Evolutionary conservation across 2,329 filamentous ascomycete genomes (phyloP).

Genomic region (Ophiostoma novo-ulmi): DNA sequence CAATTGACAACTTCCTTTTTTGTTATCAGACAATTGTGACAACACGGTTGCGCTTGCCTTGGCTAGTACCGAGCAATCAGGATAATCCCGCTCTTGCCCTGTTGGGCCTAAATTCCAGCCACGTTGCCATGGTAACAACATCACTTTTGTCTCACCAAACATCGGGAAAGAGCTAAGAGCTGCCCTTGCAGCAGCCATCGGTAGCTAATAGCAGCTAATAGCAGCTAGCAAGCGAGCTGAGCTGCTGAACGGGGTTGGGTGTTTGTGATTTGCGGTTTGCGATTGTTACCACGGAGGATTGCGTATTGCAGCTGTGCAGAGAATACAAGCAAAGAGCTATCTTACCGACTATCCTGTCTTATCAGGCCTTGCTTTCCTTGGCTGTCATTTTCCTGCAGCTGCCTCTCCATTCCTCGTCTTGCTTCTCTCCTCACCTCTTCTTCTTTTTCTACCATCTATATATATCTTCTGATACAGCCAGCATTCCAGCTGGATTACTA

Average conservation of each 20-base stretch:
- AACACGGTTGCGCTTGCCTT: neutral
- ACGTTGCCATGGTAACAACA: constrained; percentile 22
- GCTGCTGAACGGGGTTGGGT: neutral
- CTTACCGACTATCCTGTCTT: neutral
- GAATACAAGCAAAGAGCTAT: constrained; percentile 1
- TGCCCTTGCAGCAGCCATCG: neutral
- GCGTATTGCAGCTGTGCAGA: neutral
- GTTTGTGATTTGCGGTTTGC: too few species aligned
- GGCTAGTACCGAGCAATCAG: neutral
- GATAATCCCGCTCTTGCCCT: constrained; percentile 16
- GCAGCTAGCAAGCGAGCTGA: neutral
- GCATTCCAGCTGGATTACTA: neutral
- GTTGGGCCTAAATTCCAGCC: constrained; percentile 8
- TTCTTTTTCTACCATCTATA: neutral
- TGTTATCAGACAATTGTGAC: neutral
- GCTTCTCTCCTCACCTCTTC: neutral
- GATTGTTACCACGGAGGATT: too few species aligned
- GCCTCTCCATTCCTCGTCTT: neutral
- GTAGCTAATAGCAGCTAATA: neutral
- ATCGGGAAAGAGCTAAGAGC: constrained; percentile 1
- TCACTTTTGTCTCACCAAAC: constrained; percentile 15
- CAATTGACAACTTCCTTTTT: neutral
- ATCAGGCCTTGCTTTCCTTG: constrained; percentile 3
- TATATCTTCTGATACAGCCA: neutral
- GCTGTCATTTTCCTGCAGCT: neutral